phyloP scores from a whole-genome alignment of 2,329 filamentous ascomycete species.

The Penicillium sp. region DNA sequence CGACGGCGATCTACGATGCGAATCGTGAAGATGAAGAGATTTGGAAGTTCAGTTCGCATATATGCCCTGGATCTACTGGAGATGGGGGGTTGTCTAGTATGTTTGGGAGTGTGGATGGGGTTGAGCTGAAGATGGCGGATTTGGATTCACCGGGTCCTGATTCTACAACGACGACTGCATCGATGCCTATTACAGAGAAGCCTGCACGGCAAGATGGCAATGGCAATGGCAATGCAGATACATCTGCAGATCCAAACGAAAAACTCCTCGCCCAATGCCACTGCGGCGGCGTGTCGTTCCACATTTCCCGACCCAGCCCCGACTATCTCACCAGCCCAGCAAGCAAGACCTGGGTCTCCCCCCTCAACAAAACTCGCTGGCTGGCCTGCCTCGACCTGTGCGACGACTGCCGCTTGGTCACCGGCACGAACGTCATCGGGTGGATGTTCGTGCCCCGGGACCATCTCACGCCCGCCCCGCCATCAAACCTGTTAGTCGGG shows the following conservation, averaged over 20 bases:
- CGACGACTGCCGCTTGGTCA: conserved; percentile 47
- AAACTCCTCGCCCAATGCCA: conserved; percentile 48
- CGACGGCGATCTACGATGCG: conserved; percentile 30
- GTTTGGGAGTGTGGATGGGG: conserved; percentile 22
- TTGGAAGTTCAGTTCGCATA: conserved; percentile 27
- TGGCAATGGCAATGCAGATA: background rate
- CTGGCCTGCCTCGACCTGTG: conserved; percentile 33
- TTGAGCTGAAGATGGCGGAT: conserved; percentile 21
- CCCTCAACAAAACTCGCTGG: conserved; percentile 30
- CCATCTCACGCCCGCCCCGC: conserved; percentile 39
- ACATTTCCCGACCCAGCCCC: conserved; percentile 42
- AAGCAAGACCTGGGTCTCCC: conserved; percentile 23
- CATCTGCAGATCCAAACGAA: background rate
- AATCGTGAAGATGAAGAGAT: conserved; percentile 20
- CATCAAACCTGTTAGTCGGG: conserved; percentile 35
- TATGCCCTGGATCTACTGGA: conserved; percentile 22
- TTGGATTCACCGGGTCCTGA: background rate
- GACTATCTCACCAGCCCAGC: conserved; percentile 35
- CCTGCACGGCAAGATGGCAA: background rate
- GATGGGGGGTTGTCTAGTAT: conserved; percentile 26
- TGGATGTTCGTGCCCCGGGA: conserved; percentile 49
- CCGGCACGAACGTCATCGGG: conserved; percentile 44
- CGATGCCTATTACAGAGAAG: background rate
- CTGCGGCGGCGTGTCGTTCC: conserved; percentile 51
- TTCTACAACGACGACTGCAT: background rate